Percentiles rank a stretch among this genome's conserved stretches.
Evolutionary conservation across 257 asterid species (phyloP).

Genomic region (Marsdenia floribunda): DNA sequence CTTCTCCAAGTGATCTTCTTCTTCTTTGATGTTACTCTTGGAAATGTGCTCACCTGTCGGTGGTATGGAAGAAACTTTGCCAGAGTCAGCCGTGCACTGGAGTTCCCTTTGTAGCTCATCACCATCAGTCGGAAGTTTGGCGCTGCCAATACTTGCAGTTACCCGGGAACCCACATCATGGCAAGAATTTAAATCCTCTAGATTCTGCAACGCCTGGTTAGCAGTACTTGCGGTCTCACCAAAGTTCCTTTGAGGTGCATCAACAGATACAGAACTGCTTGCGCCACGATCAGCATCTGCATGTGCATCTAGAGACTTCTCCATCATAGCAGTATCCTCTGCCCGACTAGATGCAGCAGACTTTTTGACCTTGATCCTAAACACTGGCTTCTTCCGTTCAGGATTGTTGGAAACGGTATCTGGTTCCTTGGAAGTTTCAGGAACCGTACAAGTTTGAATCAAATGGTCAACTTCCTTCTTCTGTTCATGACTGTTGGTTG

Average conservation of each 20-base stretch:
- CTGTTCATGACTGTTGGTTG: constrained; percentile 18
- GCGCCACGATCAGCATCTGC: constrained; percentile 66
- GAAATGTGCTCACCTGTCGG: constrained; percentile 32
- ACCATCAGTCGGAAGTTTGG: constrained; percentile 53
- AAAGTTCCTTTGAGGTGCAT: constrained; percentile 57
- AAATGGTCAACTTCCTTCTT: constrained; percentile 25
- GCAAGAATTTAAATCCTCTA: constrained; percentile 76
- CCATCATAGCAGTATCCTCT: constrained; percentile 32
- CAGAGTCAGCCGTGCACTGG: constrained; percentile 94
- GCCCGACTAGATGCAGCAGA: constrained; percentile 62
- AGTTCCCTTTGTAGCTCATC: constrained; percentile 72
- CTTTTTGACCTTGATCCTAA: constrained; percentile 71
- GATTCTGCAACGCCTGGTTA: constrained; percentile 57
- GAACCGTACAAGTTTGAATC: constrained; percentile 25
- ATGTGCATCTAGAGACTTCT: constrained; percentile 40
- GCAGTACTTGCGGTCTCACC: constrained; percentile 52
- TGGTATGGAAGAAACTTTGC: constrained; percentile 45
- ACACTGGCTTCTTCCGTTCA: constrained; percentile 67
- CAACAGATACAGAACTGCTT: constrained; percentile 84
- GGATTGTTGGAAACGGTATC: constrained; percentile 48
- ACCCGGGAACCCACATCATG: constrained; percentile 93
- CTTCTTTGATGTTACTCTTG: constrained; percentile 12
- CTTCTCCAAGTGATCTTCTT: constrained; percentile 30
- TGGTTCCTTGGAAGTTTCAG: constrained; percentile 46
- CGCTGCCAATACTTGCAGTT: constrained; percentile 90